Percentiles rank a stretch among this genome's conserved stretches.
phyloP scores from a whole-genome alignment of 345 rosid species.

The Heritiera fomes region DNA sequence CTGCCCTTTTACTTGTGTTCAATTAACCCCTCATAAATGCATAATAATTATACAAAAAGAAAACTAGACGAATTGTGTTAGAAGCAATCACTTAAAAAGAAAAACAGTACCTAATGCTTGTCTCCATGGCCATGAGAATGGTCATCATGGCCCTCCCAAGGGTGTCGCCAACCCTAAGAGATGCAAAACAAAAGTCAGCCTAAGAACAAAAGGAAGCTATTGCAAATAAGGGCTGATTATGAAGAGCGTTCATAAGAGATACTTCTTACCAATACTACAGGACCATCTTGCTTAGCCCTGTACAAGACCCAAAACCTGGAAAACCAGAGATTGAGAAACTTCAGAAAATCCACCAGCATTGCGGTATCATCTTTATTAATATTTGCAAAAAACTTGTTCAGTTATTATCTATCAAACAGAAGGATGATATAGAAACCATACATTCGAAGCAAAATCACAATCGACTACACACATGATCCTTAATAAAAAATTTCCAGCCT shows the following conservation, averaged over 20 bases:
- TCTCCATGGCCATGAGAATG: conserved; percentile 58
- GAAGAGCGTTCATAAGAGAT: conserved; percentile 9
- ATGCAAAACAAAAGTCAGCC: conserved; percentile 15
- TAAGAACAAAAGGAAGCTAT: background rate
- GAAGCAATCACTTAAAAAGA: background rate
- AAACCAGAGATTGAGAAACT: conserved; percentile 14
- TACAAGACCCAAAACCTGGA: conserved; percentile 96
- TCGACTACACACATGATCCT: background rate
- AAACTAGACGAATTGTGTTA: background rate
- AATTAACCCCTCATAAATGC: background rate
- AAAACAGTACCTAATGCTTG: conserved; percentile 57
- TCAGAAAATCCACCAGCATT: background rate
- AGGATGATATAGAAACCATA: background rate
- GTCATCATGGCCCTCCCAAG: conserved; percentile 97
- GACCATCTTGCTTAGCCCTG: conserved; percentile 96
- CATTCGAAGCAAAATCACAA: background rate
- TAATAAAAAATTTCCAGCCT: background rate
- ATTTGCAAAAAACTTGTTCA: background rate
- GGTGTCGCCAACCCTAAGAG: conserved; percentile 92
- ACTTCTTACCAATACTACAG: conserved; percentile 78
- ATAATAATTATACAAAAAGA: background rate
- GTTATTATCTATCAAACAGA: background rate
- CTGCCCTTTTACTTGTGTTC: background rate
- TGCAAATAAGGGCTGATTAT: background rate
- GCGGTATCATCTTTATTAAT: background rate